Evolutionary conservation across 805 yeast genomes (phyloP).

Genomic region (Lachancea waltii): DNA sequence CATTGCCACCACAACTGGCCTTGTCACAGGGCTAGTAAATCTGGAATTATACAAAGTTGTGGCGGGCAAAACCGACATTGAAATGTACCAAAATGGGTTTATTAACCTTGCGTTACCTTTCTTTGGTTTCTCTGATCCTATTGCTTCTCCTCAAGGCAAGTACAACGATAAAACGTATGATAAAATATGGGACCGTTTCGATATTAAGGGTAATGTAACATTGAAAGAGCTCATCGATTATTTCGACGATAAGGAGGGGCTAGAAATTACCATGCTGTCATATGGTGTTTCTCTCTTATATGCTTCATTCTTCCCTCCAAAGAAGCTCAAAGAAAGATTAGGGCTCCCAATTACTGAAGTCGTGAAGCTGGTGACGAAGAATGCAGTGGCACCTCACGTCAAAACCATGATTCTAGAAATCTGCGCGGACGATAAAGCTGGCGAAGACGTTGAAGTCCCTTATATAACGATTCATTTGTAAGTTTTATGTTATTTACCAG

Average conservation of each 20-base stretch:
- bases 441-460: conserved; percentile 95
- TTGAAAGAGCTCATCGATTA: conserved; percentile 65
- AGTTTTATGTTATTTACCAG: conserved; percentile 3
- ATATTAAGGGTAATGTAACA: conserved; percentile 68
- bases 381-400: conserved; percentile 66
- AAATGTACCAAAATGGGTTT: conserved; percentile 87
- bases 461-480: conserved; percentile 60
- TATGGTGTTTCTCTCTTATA: conserved; percentile 83
- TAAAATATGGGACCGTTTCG: conserved; percentile 93
- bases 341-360: conserved; percentile 62
- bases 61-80: conserved; percentile 66
- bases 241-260: conserved; percentile 76
- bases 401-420: conserved; percentile 80
- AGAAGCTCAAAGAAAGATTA: conserved; percentile 76
- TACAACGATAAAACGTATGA: conserved; percentile 78
- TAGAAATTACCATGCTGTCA: conserved; percentile 86
- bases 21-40: conserved; percentile 92
- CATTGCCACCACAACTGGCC: conserved; percentile 97
- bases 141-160: conserved; percentile 73
- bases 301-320: conserved; percentile 90
- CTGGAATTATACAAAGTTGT: conserved; percentile 87
- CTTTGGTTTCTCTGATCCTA: conserved; percentile 94
- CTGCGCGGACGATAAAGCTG: conserved; percentile 85
- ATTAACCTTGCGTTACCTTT: conserved; percentile 90
- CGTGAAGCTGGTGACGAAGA: conserved; percentile 79